Evolutionary conservation across 495 filamentous ascomycete genomes (phyloP), one percentile per base, ranked within the genome.

Genomic region (Daldinia decipiens): DNA sequence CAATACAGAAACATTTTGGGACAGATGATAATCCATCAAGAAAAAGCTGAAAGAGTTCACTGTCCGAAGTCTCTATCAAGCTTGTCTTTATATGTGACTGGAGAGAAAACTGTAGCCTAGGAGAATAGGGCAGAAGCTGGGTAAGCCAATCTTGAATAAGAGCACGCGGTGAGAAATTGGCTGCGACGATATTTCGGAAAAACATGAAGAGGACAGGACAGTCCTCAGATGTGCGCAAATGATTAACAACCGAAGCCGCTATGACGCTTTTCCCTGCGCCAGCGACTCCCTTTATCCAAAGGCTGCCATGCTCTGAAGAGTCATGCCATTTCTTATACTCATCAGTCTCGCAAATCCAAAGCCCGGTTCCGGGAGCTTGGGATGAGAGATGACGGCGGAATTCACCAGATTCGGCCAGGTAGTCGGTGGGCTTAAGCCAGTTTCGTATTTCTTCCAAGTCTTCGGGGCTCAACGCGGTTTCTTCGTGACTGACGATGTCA

Each of bases 101-200:
- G 17, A 47, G 43, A 21, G 7, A 47, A 5, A 21, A 11, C 4
- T 47, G 43, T 21, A 47, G 17, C 17, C 24, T 24, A 11, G 43
- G 43, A 47, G 43, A 47, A 8, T 47, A 47, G 19, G 43, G 43
- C 43, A 47, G 17, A 47, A 47, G 43, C 43, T 47, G 43, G 19
- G 43, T 19, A 21, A 47, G 43, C 43, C 43, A 47, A 47, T 47
- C 43, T 47, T 21, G 43, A 24, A 47, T 47, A 7, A 47, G 43
- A 6, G 43, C 17, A 21, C 43, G 43, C 3, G 43, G 43, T 11
- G 43, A 47, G 43, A 47, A 47, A 47, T 47, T 47, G 9, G 17
- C 43, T 24, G 43, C 43, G 11, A 47, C 43, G 19, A 47, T 47
- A 24, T 47, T 47, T 5, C 43, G 43, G 11, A 47, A 47, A 19